Base-by-base conservation (phyloP, 331 rosid genomes). In the Rhamnella rubrinervis region DNA sequence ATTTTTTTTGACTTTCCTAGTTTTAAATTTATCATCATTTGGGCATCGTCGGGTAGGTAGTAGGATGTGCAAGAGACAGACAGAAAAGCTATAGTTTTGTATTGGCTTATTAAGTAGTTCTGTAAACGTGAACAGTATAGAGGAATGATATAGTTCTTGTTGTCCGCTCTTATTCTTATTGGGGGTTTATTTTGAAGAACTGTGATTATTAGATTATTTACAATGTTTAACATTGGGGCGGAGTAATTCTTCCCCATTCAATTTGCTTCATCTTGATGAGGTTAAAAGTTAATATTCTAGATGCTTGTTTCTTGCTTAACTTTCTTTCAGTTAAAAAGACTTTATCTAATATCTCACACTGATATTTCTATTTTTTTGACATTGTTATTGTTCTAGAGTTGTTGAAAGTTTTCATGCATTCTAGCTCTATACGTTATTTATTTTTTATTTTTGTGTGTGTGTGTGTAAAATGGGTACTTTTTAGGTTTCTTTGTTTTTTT, bases 151-250 rank as follows among this genome's bases (percentile, higher is more conserved):
- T 71, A 75, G 77, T 31, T 31, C 35, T 26, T 26, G 31, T 26
- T 26, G 31, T 3, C 31, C 31, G 31, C 31, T 26, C 31, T 31
- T 31, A 31, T 31, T 5, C 35, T 31, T 3, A 31, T 31, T 31
- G 35, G 35, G 31, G 55, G 72, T 56, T 71, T 66, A 7, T 55
- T 53, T 18, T 59, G 31, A 44, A 63, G 66, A 71, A 59, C 78
- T 82, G 81, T 82, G 77, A 80, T 80, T 19, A 55, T 21, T 81
- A 69, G 66, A 74, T 84, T 59, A 28, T 17, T 82, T 75, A 71
- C 82, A 57, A 75, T 70, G 78, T 89, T 81, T 77, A 80, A 82
- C 81, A 77, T 81, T 12, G 79, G 84, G 75, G 77, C 81, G 68
- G 88, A 68, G 82, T 79, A 77, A 79, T 82, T 71, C 57, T 65